Evolutionary conservation across 176 grass and related monocot species (phyloP).

Genomic region (Chloris gayana): DNA sequence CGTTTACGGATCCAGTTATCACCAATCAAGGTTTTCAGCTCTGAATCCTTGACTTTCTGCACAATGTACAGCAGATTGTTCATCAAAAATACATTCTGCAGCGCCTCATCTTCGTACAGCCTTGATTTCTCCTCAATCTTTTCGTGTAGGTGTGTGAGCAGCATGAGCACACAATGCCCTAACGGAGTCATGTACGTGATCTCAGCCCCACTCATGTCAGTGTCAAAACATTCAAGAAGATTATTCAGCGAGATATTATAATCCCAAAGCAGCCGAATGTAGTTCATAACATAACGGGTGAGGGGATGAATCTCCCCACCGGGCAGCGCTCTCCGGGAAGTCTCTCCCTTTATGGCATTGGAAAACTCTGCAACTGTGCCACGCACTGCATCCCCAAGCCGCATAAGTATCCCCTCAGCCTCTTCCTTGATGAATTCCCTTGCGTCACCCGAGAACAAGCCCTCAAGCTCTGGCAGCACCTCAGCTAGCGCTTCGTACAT

Average conservation of each 20-base stretch:
- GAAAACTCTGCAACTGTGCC: constrained; percentile 69
- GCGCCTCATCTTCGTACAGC: constrained; percentile 79
- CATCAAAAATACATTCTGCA: constrained; percentile 96
- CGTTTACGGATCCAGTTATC: constrained; percentile 90
- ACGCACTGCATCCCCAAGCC: constrained; percentile 73
- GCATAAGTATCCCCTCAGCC: constrained; percentile 52
- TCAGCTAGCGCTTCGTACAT: constrained; percentile 89
- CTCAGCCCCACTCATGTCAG: constrained; percentile 34
- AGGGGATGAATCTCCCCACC: constrained; percentile 87
- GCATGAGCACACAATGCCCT: constrained; percentile 61
- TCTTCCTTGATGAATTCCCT: constrained; percentile 67
- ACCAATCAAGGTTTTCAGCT: constrained; percentile 76
- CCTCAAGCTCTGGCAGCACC: constrained; percentile 63
- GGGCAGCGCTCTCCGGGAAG: constrained; percentile 57
- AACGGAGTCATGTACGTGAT: constrained; percentile 64
- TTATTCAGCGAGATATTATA: constrained; percentile 67
- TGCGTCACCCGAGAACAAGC: constrained; percentile 68
- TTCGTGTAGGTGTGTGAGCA: constrained; percentile 70
- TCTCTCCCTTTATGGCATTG: constrained; percentile 72
- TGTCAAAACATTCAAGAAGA: constrained; percentile 55
- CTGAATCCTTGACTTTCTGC: constrained; percentile 92
- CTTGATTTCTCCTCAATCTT: constrained; percentile 87
- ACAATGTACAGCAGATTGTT: constrained; percentile 94
- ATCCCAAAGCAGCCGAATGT: constrained; percentile 70
- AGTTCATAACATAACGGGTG: constrained; percentile 94